phyloP scores from a whole-genome alignment of 2,329 filamentous ascomycete genomes.

The Botrytis fragariae region DNA sequence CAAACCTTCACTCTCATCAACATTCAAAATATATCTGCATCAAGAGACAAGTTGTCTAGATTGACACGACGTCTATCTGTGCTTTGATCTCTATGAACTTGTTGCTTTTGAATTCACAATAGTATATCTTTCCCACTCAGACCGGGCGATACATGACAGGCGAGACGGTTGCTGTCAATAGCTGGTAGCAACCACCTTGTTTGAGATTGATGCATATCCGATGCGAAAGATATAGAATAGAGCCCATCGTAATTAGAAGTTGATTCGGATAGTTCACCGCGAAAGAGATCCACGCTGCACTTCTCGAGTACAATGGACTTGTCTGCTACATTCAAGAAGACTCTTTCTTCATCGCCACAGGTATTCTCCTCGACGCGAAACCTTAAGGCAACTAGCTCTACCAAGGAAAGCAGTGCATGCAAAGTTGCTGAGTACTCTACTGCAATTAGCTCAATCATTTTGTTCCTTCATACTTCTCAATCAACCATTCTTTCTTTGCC shows the following conservation, averaged over 20 bases:
- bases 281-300: no score
- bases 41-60: background rate
- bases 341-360: background rate
- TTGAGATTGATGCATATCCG: no score
- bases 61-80: background rate
- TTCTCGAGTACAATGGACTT: no score
- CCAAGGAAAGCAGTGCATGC: no score
- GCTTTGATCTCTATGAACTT: background rate
- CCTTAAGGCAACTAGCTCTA: no score
- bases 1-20: background rate
- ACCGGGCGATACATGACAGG: background rate
- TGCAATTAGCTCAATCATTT: no score
- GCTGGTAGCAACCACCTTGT: background rate
- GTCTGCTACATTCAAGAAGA: rapidly evolving
- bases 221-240: no score
- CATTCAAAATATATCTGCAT: background rate
- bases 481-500: no score
- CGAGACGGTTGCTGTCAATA: background rate
- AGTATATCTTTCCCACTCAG: background rate
- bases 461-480: no score
- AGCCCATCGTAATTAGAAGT: background rate
- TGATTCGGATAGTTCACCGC: background rate
- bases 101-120: background rate
- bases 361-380: background rate
- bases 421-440: no score